Conservation (phyloP, 129 eudicot genomes). For the Mikania micrantha region DNA sequence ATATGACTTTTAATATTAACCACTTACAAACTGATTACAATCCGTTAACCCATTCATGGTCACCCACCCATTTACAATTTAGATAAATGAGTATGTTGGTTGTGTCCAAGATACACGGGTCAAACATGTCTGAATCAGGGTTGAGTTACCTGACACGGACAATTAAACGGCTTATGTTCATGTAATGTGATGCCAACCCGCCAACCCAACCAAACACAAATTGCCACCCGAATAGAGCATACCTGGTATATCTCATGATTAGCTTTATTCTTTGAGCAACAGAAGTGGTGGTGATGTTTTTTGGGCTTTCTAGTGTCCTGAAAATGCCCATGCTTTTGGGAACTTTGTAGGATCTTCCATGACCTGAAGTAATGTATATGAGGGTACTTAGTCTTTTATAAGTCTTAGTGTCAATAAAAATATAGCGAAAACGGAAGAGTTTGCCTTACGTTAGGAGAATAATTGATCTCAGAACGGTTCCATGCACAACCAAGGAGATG, state of each 20-base stretch:
- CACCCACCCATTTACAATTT: no score
- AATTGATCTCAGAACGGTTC: constrained; percentile 71
- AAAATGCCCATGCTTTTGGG: constrained; percentile 89
- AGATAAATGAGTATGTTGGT: no score
- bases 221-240: no score
- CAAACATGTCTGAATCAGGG: no score
- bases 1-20: no score
- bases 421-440: neutral
- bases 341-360: constrained; percentile 59
- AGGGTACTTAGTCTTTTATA: constrained; percentile 5
- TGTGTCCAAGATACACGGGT: no score
- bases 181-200: no score
- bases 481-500: constrained; percentile 76
- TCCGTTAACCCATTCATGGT: no score
- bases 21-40: no score
- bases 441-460: constrained; percentile 39
- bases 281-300: constrained; percentile 65
- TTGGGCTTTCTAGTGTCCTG: constrained; percentile 73
- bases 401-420: neutral
- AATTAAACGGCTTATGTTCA: no score
- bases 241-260: constrained; percentile 86
- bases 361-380: constrained; percentile 34
- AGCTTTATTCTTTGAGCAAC: constrained; percentile 73
- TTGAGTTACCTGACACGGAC: no score
- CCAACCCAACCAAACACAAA: no score